Evolutionary conservation across 768 basidiomycete genomes (phyloP), one percentile per base, ranked within the genome.

Genomic region (Boletus patriciae): DNA sequence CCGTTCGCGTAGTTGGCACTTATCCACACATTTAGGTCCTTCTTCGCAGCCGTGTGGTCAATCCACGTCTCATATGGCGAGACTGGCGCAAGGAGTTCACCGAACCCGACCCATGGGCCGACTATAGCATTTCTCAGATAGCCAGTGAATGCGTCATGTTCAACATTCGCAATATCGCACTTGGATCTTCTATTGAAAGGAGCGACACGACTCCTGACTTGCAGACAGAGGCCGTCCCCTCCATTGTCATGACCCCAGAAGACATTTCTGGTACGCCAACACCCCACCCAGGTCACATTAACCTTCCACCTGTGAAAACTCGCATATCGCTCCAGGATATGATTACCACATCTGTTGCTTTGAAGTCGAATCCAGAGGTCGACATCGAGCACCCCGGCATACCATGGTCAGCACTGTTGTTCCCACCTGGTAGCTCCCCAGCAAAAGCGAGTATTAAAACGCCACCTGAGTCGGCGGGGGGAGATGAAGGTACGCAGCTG

Each of bases 261-360:
- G 71, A 70, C 23, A 44, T 55, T 41, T 64, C 68, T 4, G 62
- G 64, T 13, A 37, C 62, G 19, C 65, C 70, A 44, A 67, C 68
- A 5, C 74, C 68, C 12, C 73, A 73, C 57, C 61, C 69, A 18
- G 77, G 50, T 71, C 53, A 77, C 15, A 68, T 74, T 2, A 73
- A 66, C 13, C 62, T 74, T 76, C 75, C 73, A 15, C 16, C 57
- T 27, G 46, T 52, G 38, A 74, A 64, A 49, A 44, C 60, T 11
- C 72, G 57, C n/a, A 54, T 91, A 52, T 90, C 88, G 4, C 74
- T 92, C n/a, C 81, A 85, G 62, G 85, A 87, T 54, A 90, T 92
- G 84, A 78, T 91, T 52, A 74, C 82, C 21, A 85, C 83, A 3
- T 90, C 89, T 1, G 76, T 90, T 31, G 83, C 84, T 4, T 78